Evolutionary conservation across 805 yeast genomes (phyloP), one percentile per base, ranked within the genome.

Genomic region (Kodamaea hsintzibuensis): DNA sequence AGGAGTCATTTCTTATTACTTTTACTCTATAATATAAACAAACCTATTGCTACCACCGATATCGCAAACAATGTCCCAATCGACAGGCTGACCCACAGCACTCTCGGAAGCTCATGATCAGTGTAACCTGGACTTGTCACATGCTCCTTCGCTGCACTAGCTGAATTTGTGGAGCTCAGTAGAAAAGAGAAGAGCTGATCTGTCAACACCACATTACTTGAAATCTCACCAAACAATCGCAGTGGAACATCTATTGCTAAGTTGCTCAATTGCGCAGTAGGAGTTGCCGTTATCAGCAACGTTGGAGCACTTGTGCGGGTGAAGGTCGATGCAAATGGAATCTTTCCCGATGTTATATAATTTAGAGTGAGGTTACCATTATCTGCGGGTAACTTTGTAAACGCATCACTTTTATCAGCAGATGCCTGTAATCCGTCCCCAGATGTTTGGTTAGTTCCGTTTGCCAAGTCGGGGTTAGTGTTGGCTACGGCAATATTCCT

Each of bases 401-500:
- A 47, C 2, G 50, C 50, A 27, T 47, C 35, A 18, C 50, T 47
- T 8, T 37, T 17, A 3, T n/a, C 16, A 9, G 27, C 42, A 10
- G 37, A 46, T 5, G 19, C 44, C 10, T 16, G 16, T 10, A 19
- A 22, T 7, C 19, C 38, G 14, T 27, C 47, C 47, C 6, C 37
- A 8, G 35, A 30, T 3, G 35, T 9, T 30, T 30, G 35, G 25
- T 40, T 19, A 25, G 44, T 40, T 17, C 25, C 25, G 13, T 16
- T 40, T 13, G 44, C 44, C 22, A 40, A 16, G 44, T 17, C 44
- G 8, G 44, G 25, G 52, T 73, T 72, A 2, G 85, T 74, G 47
- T 78, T 77, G 0, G 84, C 89, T 49, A 88, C 49, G 0, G 87
- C 95, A 25, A 87, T 63, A 18, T 71, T 70, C 22, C 73, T 65